Base-by-base conservation (phyloP, 148 eudicot genomes). In the Rhododendron vialii region DNA sequence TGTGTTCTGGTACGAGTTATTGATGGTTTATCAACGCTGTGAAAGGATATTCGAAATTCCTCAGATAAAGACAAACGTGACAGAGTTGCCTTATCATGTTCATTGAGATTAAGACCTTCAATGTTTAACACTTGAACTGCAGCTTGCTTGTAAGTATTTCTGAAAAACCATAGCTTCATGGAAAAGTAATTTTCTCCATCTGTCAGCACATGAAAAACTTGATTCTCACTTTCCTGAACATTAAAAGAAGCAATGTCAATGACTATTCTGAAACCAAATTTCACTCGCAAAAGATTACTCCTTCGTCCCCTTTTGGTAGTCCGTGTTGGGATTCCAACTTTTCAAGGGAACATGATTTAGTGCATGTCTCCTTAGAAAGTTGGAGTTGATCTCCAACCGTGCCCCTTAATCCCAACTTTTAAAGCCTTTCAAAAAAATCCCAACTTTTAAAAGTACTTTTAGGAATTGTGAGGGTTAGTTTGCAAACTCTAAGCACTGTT, bases 181-280 rank as follows among this genome's bases (percentile, higher is more conserved):
- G 99, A 91, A 89, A 91, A 97, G 88, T 91, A 97, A 81, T 93
- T 97, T 80, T 93, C 90, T 88, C 84, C 87, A 91, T 97, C 95
- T 10, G 99, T 97, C 89, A 97, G 85, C 84, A 97, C 91, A 91
- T 97, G 99, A 81, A 97, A 97, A 84, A 97, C 96, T 89, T 91
- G 92, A 89, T 92, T 92, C 92, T 88, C 88, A 86, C 96, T 93
- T 85, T 91, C 96, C 99, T 97, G 95, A 81, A 91, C 85, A 69
- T 43, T 26, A 82, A 17, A 57, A 28, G 41, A 86, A 79, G n/a
- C 41, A n/a, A 83, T 71, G 36, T 84, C 65, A 87, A n/a, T 35
- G 69, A 47, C 61, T 28, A 7, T 43, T 33, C 84, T 5, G 35
- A 82, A 78, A 69, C 43, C 30, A 45, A 84, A 24, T 41, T 71